Conservation (phyloP, 345 rosid genomes). For the Pistacia integerrima region DNA sequence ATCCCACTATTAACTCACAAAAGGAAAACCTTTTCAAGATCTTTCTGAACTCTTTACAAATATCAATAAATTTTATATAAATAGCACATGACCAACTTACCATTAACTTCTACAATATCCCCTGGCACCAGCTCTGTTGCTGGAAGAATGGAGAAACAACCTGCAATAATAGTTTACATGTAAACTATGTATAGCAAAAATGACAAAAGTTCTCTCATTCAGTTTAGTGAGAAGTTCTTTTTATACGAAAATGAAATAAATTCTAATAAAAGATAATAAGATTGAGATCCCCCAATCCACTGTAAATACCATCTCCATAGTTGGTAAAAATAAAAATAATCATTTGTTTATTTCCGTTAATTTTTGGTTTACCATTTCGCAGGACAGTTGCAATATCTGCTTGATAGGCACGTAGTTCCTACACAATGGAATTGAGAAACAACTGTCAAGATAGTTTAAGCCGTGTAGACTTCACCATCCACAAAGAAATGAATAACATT, state of each 20-base stretch:
- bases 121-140: slow-evolving; percentile 98
- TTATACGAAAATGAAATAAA: neutral
- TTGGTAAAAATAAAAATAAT: neutral
- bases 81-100: slow-evolving; percentile 41
- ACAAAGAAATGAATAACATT: neutral
- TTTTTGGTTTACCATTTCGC: slow-evolving; percentile 74
- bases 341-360: neutral
- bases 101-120: slow-evolving; percentile 92
- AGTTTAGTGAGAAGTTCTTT: neutral
- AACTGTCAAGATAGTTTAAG: neutral
- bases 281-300: neutral
- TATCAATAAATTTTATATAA: slow-evolving; percentile 5
- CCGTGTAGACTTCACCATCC: neutral
- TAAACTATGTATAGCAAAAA: neutral
- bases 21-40: slow-evolving; percentile 18
- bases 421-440: slow-evolving; percentile 21
- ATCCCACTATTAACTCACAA: slow-evolving; percentile 60
- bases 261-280: neutral
- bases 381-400: slow-evolving; percentile 94
- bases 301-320: neutral
- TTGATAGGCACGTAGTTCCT: slow-evolving; percentile 99
- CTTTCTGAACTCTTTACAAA: neutral
- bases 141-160: slow-evolving; percentile 95
- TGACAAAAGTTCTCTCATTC: neutral
- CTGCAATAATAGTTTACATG: slow-evolving; percentile 42